Evolutionary conservation across 495 filamentous ascomycete species (phyloP).

Genomic region (Aspergillus sclerotioniger): DNA sequence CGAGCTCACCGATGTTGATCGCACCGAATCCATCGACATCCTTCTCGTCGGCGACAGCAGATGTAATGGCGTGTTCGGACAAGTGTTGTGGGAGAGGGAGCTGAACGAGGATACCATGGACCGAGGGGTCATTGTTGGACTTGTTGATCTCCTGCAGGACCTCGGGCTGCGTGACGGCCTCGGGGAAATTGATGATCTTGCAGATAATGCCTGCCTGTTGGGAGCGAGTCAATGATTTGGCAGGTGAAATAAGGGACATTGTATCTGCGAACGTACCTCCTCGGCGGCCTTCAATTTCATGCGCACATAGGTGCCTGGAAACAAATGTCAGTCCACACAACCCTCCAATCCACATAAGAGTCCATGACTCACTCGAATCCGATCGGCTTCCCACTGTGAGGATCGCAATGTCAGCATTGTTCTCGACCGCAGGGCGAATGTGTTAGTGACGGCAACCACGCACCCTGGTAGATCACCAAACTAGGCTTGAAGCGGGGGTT

Average conservation of each 20-base stretch:
- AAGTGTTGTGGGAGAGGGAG: slow-evolving; percentile 85
- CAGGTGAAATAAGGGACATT: slow-evolving; percentile 4
- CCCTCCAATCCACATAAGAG: background rate
- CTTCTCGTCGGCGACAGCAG: slow-evolving; percentile 86
- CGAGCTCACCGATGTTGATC: slow-evolving; percentile 89
- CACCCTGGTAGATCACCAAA: slow-evolving; percentile 91
- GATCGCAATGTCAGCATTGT: slow-evolving; percentile 15
- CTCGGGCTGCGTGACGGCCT: slow-evolving; percentile 78
- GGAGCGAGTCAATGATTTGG: slow-evolving; percentile 15
- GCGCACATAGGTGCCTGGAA: slow-evolving; percentile 89
- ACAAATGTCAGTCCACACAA: slow-evolving; percentile 21
- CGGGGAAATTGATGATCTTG: slow-evolving; percentile 77
- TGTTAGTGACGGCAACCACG: slow-evolving; percentile 21
- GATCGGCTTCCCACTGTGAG: slow-evolving; percentile 74
- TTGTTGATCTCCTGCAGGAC: slow-evolving; percentile 74
- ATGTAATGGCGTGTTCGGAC: slow-evolving; percentile 85
- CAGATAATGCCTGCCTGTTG: slow-evolving; percentile 81
- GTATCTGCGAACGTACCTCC: slow-evolving; percentile 59
- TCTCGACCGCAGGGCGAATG: background rate
- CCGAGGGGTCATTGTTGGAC: slow-evolving; percentile 81
- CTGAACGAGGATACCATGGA: slow-evolving; percentile 94
- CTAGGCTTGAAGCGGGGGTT: slow-evolving; percentile 87
- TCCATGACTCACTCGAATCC: slow-evolving; percentile 73
- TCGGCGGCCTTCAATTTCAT: slow-evolving; percentile 98
- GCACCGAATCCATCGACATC: slow-evolving; percentile 98